Percentiles rank a stretch among this genome's conserved stretches.
phyloP scores from a whole-genome alignment of 2,329 filamentous ascomycete species.

The Phyllosticta capitalensis region DNA sequence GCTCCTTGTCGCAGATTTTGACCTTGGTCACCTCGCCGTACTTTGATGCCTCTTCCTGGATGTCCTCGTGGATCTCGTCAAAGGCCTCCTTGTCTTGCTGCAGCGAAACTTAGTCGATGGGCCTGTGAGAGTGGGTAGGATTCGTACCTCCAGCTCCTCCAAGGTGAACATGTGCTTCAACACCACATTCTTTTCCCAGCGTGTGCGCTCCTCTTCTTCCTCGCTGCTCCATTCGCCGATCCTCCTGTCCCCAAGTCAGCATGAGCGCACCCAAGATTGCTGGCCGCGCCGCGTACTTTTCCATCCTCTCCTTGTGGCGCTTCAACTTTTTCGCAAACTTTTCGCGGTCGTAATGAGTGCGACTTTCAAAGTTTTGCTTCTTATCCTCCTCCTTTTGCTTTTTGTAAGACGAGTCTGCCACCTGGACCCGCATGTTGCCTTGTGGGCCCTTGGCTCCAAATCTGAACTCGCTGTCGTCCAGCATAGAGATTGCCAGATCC shows the following conservation, averaged over 20 bases:
- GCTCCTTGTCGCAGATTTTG: constrained; percentile 78
- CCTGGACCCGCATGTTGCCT: constrained; percentile 67
- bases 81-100: constrained; percentile 2
- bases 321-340: constrained; percentile 55
- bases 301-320: constrained; percentile 84
- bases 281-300: constrained; percentile 40
- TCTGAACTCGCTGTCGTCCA: constrained; percentile 76
- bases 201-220: constrained; percentile 53
- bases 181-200: constrained; percentile 73
- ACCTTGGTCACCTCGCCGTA: constrained; percentile 84
- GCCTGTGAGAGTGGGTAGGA: background rate
- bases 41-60: constrained; percentile 80
- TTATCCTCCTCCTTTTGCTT: constrained; percentile 57
- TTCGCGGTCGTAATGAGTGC: constrained; percentile 13
- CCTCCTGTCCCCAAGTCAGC: constrained; percentile 48
- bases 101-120: background rate
- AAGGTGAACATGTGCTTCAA: constrained; percentile 91
- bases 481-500: constrained; percentile 67
- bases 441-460: constrained; percentile 42
- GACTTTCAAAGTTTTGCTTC: constrained; percentile 27
- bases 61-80: constrained; percentile 42
- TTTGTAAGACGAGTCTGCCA: constrained; percentile 86
- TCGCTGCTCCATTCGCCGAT: constrained; percentile 85
- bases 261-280: no score
- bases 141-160: constrained; percentile 6